Evolutionary conservation across 768 basidiomycete genomes (phyloP).

Genomic region (Lactifluus echinatus): DNA sequence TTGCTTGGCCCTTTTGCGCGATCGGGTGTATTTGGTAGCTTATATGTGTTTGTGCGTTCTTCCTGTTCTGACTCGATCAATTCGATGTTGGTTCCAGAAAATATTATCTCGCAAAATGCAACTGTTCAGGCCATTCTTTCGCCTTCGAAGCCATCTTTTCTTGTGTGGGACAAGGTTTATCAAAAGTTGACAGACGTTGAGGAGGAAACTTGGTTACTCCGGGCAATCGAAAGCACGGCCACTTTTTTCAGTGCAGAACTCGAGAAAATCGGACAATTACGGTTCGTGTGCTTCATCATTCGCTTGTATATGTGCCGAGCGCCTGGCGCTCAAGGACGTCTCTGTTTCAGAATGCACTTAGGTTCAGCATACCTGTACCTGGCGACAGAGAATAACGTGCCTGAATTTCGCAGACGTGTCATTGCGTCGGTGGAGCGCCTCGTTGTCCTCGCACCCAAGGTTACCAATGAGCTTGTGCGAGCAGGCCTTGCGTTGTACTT

Average conservation of each 20-base stretch:
- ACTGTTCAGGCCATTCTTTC: conserved; percentile 38
- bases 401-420: conserved; percentile 44
- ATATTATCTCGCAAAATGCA: conserved; percentile 40
- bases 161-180: conserved; percentile 84
- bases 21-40: conserved; percentile 47
- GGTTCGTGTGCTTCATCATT: conserved; percentile 36
- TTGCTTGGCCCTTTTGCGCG: conserved; percentile 53
- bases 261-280: conserved; percentile 41
- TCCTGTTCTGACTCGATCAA: conserved; percentile 11
- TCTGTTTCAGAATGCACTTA: conserved; percentile 41
- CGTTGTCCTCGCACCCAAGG: conserved; percentile 35
- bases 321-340: not conserved
- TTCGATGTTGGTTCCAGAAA: conserved; percentile 31
- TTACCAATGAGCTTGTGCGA: conserved; percentile 44
- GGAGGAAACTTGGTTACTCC: conserved; percentile 72
- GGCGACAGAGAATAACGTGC: conserved; percentile 47
- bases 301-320: not conserved
- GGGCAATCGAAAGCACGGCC: conserved; percentile 47
- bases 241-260: conserved; percentile 43
- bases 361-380: conserved; percentile 66
- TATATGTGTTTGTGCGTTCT: conserved; percentile 13
- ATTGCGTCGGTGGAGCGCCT: conserved; percentile 35
- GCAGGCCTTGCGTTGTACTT: conserved; percentile 49
- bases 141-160: conserved; percentile 69
- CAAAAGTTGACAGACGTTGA: conserved; percentile 52